Evolutionary conservation across 352 stramenopile species (phyloP).

Genomic region (Phytophthora hibernalis): DNA sequence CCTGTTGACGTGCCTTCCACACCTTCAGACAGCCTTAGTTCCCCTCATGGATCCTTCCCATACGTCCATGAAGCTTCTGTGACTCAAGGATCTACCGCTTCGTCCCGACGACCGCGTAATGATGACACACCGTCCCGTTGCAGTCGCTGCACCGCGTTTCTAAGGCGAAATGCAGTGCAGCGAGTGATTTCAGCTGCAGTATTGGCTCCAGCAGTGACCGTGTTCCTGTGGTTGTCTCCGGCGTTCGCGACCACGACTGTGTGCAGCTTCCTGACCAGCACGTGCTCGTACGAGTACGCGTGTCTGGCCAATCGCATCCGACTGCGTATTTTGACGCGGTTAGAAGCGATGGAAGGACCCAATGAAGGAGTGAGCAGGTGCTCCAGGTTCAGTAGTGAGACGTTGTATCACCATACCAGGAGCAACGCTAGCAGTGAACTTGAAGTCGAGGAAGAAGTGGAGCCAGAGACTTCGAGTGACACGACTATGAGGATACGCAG

Average conservation of each 20-base stretch:
- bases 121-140: background rate
- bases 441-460: constrained; percentile 1
- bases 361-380: constrained; percentile 26
- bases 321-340: constrained; percentile 43
- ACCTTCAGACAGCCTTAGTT: background rate
- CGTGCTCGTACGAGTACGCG: constrained; percentile 75
- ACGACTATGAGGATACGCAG: constrained; percentile 28
- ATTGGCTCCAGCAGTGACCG: constrained; percentile 62
- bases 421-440: constrained; percentile 34
- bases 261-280: constrained; percentile 60
- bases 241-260: constrained; percentile 69
- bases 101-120: constrained; percentile 16
- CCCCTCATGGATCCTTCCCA: constrained; percentile 6
- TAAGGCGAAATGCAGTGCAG: constrained; percentile 59
- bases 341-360: constrained; percentile 39
- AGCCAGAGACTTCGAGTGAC: constrained; percentile 4
- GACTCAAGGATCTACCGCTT: background rate
- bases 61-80: constrained; percentile 11
- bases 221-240: constrained; percentile 72
- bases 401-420: constrained; percentile 38
- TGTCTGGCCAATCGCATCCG: constrained; percentile 75
- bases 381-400: constrained; percentile 36
- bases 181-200: constrained; percentile 61
- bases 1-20: constrained; percentile 1
- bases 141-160: constrained; percentile 27